phyloP scores from a whole-genome alignment of 768 basidiomycete genomes.

The Gyrodon lividus region DNA sequence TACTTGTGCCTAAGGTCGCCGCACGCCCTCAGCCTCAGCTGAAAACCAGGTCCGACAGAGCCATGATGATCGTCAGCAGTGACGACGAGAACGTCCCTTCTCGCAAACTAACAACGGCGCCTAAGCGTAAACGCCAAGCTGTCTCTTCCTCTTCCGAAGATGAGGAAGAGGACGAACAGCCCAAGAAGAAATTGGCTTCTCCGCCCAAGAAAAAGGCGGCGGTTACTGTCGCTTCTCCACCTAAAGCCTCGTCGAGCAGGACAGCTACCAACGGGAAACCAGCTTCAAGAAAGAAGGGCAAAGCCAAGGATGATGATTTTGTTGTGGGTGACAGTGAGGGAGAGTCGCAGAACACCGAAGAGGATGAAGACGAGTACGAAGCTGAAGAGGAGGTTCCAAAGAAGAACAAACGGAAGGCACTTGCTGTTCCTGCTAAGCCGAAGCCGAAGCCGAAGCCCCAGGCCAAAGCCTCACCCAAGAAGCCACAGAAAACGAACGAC shows the following conservation, averaged over 20 bases:
- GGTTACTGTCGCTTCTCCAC: constrained; percentile 4
- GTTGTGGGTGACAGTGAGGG: constrained; percentile 32
- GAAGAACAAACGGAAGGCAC: constrained; percentile 12
- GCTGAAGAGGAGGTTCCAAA: constrained; percentile 9
- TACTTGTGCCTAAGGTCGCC: background rate
- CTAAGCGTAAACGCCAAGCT: constrained; percentile 34
- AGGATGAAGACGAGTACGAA: constrained; percentile 15
- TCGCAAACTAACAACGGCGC: constrained; percentile 7
- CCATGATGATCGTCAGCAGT: constrained; percentile 21
- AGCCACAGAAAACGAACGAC: constrained; percentile 9
- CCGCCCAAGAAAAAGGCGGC: constrained; percentile 45
- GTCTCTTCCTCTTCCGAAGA: constrained; percentile 33
- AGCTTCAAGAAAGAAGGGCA: constrained; percentile 6
- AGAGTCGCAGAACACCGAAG: constrained; percentile 20
- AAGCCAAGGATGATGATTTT: constrained; percentile 31
- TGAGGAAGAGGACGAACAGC: constrained; percentile 40
- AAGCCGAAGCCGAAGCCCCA: constrained; percentile 14
- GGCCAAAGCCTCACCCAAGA: constrained; percentile 13
- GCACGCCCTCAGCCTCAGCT: background rate
- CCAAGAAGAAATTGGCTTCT: constrained; percentile 25
- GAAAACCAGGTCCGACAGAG: constrained; percentile 16
- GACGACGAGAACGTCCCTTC: constrained; percentile 19
- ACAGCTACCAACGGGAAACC: background rate
- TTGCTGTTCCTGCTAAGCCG: background rate
- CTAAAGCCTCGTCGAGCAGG: constrained; percentile 1